Conservation (phyloP, 768 basidiomycete species). For the Flagelloscypha sp. region DNA sequence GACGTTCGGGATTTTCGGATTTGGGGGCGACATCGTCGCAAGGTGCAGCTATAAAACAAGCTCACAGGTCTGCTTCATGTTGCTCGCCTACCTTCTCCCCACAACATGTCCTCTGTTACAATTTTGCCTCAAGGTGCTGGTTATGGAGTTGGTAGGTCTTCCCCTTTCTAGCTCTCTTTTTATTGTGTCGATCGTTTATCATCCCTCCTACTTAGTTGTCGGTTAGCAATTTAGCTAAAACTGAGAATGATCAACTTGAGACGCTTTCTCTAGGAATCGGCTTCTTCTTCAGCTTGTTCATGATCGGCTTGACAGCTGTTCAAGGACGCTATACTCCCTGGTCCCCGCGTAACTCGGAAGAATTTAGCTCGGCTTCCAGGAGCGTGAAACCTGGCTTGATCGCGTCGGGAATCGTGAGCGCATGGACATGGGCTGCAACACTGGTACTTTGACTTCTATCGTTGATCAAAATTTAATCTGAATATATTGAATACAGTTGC, state of each 20-base stretch:
- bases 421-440: conserved; percentile 89
- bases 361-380: conserved; percentile 75
- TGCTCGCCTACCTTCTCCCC: no score
- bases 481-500: conserved; percentile 37
- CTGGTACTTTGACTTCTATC: conserved; percentile 31
- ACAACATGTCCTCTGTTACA: neutral
- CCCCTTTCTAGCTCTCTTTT: neutral
- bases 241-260: neutral
- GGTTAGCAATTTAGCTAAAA: conserved; percentile 26
- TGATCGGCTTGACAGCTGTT: conserved; percentile 68
- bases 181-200: neutral
- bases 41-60: no score
- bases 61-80: no score
- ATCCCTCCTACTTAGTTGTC: conserved; percentile 30
- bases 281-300: conserved; percentile 77
- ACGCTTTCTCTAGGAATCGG: conserved; percentile 56
- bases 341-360: conserved; percentile 73
- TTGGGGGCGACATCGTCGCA: no score
- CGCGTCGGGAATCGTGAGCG: conserved; percentile 85
- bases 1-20: no score
- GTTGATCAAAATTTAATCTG: neutral
- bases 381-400: conserved; percentile 88
- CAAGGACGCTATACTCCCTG: conserved; percentile 81
- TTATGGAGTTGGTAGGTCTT: conserved; percentile 65
- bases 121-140: conserved; percentile 76